Conservation (phyloP, 352 stramenopile species). For the Phytophthora macrochlamydospora region DNA sequence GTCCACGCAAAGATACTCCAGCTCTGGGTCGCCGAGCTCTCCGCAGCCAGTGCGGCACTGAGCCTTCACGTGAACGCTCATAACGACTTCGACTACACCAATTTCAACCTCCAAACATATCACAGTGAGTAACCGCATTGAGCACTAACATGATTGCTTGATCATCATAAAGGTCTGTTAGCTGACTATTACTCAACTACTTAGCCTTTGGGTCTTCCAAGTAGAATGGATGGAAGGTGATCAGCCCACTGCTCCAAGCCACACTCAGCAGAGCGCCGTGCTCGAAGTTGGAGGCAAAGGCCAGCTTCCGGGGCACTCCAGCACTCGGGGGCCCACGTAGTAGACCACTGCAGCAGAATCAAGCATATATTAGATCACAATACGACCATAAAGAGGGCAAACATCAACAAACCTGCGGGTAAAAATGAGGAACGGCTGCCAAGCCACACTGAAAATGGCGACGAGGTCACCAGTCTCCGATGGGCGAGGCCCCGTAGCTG, state of each 20-base stretch:
- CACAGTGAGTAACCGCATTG: conserved; percentile 11
- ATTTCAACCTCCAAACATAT: background rate
- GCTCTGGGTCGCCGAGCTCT: conserved; percentile 59
- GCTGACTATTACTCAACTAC: conserved; percentile 10
- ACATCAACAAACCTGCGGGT: conserved; percentile 52
- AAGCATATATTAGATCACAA: background rate
- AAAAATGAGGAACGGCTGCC: conserved; percentile 80
- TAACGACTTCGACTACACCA: conserved; percentile 10
- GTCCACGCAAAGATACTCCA: conserved; percentile 69
- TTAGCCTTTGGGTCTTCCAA: conserved; percentile 46
- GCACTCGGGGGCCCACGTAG: conserved; percentile 64
- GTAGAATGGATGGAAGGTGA: conserved; percentile 86
- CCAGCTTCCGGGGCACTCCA: conserved; percentile 58
- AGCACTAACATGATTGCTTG: conserved; percentile 10
- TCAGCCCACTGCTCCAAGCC: conserved; percentile 76
- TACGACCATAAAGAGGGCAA: background rate
- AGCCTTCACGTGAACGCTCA: conserved; percentile 56
- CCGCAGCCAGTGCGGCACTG: conserved; percentile 63
- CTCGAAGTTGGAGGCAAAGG: conserved; percentile 74
- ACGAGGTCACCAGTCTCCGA: conserved; percentile 57
- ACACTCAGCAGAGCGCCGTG: conserved; percentile 72
- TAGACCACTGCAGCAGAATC: conserved; percentile 42
- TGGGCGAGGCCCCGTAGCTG: conserved; percentile 18
- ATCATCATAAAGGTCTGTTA: conserved; percentile 5
- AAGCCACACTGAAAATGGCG: conserved; percentile 71